Percentiles rank a stretch among this genome's conserved stretches.
These are phyloP conservation scores for Henckelia pumila DNA, from an alignment of 257 asterid genomes.

Conservation along the genomic window DNA sequence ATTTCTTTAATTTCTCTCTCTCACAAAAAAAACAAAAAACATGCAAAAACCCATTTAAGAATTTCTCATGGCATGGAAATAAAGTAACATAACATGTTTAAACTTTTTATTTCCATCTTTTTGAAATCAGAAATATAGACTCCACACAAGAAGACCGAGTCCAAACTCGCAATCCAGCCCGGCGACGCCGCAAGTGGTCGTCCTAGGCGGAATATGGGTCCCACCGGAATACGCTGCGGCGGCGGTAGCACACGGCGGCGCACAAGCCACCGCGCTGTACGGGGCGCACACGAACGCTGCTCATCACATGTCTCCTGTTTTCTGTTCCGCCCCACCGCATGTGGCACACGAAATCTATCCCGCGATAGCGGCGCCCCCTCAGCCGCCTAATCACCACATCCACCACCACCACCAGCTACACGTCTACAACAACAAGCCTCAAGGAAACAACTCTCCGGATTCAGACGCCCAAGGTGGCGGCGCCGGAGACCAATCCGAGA, in stretches of 20 bases:
- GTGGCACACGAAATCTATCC: slow-evolving; percentile 56
- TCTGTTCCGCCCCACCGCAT: slow-evolving; percentile 38
- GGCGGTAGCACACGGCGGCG: slow-evolving; percentile 58
- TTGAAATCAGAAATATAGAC: slow-evolving; percentile 75
- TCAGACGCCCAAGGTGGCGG: slow-evolving; percentile 53
- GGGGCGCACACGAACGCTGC: slow-evolving; percentile 52
- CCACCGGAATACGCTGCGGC: slow-evolving; percentile 82
- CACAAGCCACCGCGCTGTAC: slow-evolving; percentile 47
- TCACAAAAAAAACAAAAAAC: neutral
- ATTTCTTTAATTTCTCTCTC: neutral
- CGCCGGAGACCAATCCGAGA: slow-evolving; percentile 63
- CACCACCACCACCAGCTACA: slow-evolving; percentile 65
- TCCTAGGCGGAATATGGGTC: slow-evolving; percentile 93
- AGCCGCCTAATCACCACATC: slow-evolving; percentile 43
- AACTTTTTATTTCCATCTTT: too few relatives aligned
- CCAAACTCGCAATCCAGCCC: slow-evolving; percentile 77
- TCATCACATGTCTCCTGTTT: slow-evolving; percentile 45
- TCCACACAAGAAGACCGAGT: slow-evolving; percentile 95
- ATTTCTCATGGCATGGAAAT: too few relatives aligned
- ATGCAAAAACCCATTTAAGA: neutral
- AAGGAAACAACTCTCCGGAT: slow-evolving; percentile 51
- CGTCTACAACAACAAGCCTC: slow-evolving; percentile 51
- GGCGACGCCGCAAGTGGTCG: slow-evolving; percentile 66
- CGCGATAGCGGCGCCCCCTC: slow-evolving; percentile 40
- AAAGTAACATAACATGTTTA: too few relatives aligned